Evolutionary conservation across 345 rosid genomes (phyloP).

Genomic region (Populus alba): DNA sequence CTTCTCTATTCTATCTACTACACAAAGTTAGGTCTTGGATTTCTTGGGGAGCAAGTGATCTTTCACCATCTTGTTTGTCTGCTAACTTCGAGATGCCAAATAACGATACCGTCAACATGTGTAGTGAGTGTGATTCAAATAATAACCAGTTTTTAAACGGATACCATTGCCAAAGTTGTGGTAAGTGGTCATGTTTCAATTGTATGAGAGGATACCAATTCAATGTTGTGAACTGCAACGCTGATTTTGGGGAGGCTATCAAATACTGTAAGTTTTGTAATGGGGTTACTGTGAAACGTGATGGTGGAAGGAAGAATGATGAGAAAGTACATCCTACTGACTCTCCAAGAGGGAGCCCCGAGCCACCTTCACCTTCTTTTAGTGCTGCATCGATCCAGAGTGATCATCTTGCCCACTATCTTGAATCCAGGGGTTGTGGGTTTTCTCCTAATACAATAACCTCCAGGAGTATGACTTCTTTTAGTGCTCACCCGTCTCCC

Average conservation of each 20-base stretch:
- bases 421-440: conserved; percentile 53
- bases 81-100: conserved; percentile 45
- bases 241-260: conserved; percentile 19
- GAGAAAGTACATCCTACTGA: conserved; percentile 77
- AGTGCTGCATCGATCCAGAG: conserved; percentile 33
- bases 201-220: conserved; percentile 37
- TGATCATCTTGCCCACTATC: conserved; percentile 42
- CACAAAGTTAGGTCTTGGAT: conserved; percentile 73
- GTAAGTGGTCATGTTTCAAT: conserved; percentile 51
- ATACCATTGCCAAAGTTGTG: conserved; percentile 63
- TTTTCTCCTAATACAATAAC: conserved; percentile 33
- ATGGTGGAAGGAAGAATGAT: conserved; percentile 43
- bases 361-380: conserved; percentile 52
- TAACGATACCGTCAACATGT: conserved; percentile 34
- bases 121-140: conserved; percentile 48
- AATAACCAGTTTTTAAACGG: conserved; percentile 29
- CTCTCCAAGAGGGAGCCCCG: conserved; percentile 61
- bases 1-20: conserved; percentile 64
- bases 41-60: conserved; percentile 58
- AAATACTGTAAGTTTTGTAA: conserved; percentile 65
- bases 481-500: conserved; percentile 38
- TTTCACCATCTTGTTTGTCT: conserved; percentile 28
- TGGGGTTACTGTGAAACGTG: conserved; percentile 35
- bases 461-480: conserved; percentile 41
- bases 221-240: conserved; percentile 11